Evolutionary conservation across 345 rosid species (phyloP).

Genomic region (Turritis glabra): DNA sequence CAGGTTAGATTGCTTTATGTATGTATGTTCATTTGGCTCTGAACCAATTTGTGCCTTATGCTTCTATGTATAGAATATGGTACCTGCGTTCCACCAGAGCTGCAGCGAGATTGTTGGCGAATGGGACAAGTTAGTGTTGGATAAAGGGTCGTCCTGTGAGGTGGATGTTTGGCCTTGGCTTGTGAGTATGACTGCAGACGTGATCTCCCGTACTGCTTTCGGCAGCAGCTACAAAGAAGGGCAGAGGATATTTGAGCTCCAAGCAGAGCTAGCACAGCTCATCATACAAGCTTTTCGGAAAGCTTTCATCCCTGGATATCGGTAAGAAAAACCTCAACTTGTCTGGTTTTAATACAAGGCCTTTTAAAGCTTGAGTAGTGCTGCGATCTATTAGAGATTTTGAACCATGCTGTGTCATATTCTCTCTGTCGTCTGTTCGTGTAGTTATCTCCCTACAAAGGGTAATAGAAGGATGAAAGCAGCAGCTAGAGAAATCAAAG

Average conservation of each 20-base stretch:
- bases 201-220: conserved; percentile 55
- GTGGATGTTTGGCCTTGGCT: conserved; percentile 46
- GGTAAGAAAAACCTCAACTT: too few relatives aligned
- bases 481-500: conserved; percentile 34
- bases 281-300: conserved; percentile 27
- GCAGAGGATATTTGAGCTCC: conserved; percentile 55
- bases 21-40: background rate
- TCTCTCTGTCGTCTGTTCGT: background rate
- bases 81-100: conserved; percentile 42
- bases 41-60: background rate
- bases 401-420: background rate
- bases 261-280: conserved; percentile 42
- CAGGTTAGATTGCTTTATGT: background rate
- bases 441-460: conserved; percentile 55
- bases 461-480: conserved; percentile 44
- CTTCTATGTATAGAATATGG: conserved; percentile 28
- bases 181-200: conserved; percentile 43
- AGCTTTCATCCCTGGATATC: conserved; percentile 50
- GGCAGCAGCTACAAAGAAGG: conserved; percentile 80
- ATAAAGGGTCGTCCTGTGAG: conserved; percentile 28
- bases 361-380: background rate
- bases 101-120: conserved; percentile 33
- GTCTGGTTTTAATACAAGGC: too few relatives aligned
- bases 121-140: conserved; percentile 35
- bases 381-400: background rate